Evolutionary conservation across 257 asterid genomes (phyloP).

Genomic region (Marsdenia floribunda): DNA sequence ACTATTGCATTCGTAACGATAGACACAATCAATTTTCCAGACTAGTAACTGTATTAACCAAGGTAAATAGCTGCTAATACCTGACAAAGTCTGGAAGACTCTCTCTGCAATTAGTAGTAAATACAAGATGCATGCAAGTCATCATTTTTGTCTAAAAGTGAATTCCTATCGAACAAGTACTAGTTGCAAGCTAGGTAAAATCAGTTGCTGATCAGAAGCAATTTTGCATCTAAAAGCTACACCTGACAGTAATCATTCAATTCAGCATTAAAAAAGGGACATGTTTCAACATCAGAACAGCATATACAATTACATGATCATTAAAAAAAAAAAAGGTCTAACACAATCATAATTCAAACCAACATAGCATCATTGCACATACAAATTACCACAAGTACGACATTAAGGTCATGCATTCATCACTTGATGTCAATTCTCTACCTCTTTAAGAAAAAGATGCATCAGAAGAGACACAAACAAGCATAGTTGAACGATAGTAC

Average conservation of each 20-base stretch:
- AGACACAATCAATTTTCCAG: constrained; percentile 27
- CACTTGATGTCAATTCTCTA: too few species aligned
- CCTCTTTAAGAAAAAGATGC: too few species aligned
- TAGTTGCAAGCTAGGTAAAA: background rate
- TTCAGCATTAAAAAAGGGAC: background rate
- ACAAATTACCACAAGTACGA: too few species aligned
- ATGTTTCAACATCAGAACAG: background rate
- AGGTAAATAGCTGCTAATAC: constrained; percentile 10
- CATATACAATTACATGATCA: background rate
- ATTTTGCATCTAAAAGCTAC: background rate
- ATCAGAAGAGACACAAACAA: background rate
- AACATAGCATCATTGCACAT: too few species aligned
- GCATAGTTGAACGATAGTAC: background rate
- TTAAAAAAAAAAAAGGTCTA: too few species aligned
- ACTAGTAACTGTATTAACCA: constrained; percentile 32
- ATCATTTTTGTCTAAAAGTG: background rate
- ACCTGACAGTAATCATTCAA: background rate
- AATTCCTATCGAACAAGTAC: background rate
- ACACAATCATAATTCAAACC: too few species aligned
- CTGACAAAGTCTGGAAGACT: constrained; percentile 28
- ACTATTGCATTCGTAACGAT: constrained; percentile 18
- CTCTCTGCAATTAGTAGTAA: background rate
- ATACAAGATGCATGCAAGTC: background rate
- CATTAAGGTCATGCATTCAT: background rate
- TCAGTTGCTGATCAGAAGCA: background rate